Base-by-base conservation (phyloP, 2,329 filamentous ascomycete species). In the Talaromyces funiculosus region DNA sequence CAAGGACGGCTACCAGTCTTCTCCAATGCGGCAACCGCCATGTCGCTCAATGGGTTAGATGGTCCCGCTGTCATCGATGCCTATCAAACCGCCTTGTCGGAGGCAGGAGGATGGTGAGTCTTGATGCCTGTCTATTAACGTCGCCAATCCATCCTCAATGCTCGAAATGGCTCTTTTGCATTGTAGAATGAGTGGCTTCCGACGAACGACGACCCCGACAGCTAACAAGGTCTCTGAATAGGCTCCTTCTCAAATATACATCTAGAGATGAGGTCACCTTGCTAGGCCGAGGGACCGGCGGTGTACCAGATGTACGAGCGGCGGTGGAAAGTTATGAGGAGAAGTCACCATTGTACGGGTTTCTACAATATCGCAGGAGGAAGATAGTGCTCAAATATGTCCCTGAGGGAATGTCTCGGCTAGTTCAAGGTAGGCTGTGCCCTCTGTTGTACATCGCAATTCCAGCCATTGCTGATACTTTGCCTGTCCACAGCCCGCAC, bases 41-140 rank as follows among this genome's bases (percentile, higher is more conserved):
- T 97, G 93, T 97, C 93, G 81, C 83, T 97, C 77, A 96, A 96
- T 86, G 94, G 94, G 66, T 83, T 97, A 78, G 92, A 97, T 80
- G 84, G 86, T 78, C 80, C 84, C 68, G 84, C 86, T 72, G 84
- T 99, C 77, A 85, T 87, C 77, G 90, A 95, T 78, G 92, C 92
- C 70, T 88, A 96, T 77, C 89, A 92, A 72, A 81, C 85, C 68
- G 90, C 90, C 60, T 81, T 87, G 68, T 84, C 84, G 62, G 94
- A 97, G 77, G 86, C 90, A 61, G 92, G 92, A 80, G 92, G 92
- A 88, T 99, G 94, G 94, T 97, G 84, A 77, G 89, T 81, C 10
- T 29, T 29, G 14, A n/a, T 38, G 5, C 38, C 5, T 43, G 31
- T 33, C 31, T 8, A 33, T 33, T 5, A 20, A 10, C 4, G 43